These are phyloP conservation scores for Talaromyces proteolyticus DNA, from an alignment of 495 filamentous ascomycete species.

Conservation along the genomic window DNA sequence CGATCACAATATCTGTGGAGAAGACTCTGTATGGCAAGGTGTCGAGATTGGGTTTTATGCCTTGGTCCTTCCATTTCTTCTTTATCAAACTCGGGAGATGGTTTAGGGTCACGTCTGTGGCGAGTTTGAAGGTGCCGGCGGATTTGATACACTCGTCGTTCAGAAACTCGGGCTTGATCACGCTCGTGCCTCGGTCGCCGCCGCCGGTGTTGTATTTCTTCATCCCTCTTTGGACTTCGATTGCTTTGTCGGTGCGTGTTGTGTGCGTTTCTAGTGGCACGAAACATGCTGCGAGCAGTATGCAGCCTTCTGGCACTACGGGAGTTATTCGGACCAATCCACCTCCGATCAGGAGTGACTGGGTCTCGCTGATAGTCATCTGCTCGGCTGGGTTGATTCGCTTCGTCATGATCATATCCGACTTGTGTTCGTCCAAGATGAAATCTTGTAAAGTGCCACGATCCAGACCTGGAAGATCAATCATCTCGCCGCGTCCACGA, in stretches of 20 bases:
- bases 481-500: conserved; percentile 78
- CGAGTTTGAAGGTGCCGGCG: conserved; percentile 69
- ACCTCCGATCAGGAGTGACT: conserved; percentile 77
- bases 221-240: conserved; percentile 54
- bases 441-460: conserved; percentile 63
- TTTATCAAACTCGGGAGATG: conserved; percentile 32
- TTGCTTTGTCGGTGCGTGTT: conserved; percentile 72
- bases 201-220: conserved; percentile 31
- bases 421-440: conserved; percentile 57
- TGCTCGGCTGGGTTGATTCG: conserved; percentile 59
- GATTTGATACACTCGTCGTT: conserved; percentile 32
- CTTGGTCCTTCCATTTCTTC: conserved; percentile 27
- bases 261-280: conserved; percentile 66
- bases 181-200: conserved; percentile 5
- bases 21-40: conserved; percentile 72
- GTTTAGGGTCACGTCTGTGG: conserved; percentile 72
- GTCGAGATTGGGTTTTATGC: conserved; percentile 15
- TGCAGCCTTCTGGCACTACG: conserved; percentile 44
- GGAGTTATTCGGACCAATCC: conserved; percentile 89
- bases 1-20: conserved; percentile 77
- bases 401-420: conserved; percentile 67
- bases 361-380: conserved; percentile 63
- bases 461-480: conserved; percentile 84
- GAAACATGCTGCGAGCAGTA: conserved; percentile 73
- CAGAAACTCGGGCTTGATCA: conserved; percentile 1